Evolutionary conservation across 2,329 filamentous ascomycete species (phyloP).

Genomic region (Onygena corvina): DNA sequence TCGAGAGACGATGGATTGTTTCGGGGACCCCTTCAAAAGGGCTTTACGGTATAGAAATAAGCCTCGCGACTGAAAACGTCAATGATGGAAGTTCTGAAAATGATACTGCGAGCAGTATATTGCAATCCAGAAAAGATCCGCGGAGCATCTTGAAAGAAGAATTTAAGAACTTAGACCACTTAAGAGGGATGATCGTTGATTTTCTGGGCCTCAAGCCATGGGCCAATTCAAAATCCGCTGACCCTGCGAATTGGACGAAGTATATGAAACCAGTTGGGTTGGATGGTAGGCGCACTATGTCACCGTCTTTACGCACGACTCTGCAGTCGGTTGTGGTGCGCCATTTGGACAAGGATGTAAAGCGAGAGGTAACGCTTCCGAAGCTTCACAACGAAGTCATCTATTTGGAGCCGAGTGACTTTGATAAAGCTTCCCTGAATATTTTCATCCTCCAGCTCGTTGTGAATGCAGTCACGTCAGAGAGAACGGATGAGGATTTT

Average conservation of each 20-base stretch:
- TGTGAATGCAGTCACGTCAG: constrained; percentile 78
- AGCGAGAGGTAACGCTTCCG: constrained; percentile 53
- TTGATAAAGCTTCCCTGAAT: constrained; percentile 73
- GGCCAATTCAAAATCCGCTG: constrained; percentile 50
- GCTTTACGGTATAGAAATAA: constrained; percentile 61
- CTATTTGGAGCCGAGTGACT: constrained; percentile 66
- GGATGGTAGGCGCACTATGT: constrained; percentile 39
- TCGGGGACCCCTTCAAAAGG: constrained; percentile 82
- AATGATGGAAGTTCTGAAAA: constrained; percentile 1
- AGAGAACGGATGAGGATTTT: constrained; percentile 72
- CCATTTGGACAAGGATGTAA: constrained; percentile 60
- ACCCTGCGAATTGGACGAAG: constrained; percentile 57
- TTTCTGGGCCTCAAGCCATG: constrained; percentile 71
- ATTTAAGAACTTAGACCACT: constrained; percentile 51
- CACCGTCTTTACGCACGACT: constrained; percentile 47
- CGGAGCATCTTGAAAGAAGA: constrained; percentile 40
- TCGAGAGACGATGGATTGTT: constrained; percentile 74
- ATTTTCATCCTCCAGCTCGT: constrained; percentile 74
- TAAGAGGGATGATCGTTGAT: constrained; percentile 53
- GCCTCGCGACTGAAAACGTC: constrained; percentile 36
- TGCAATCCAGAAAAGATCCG: constrained; percentile 27
- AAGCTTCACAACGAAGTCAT: constrained; percentile 59
- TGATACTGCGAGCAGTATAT: constrained; percentile 18
- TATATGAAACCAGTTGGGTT: constrained; percentile 54
- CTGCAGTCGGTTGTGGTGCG: constrained; percentile 73